A percentile compares a stretch with the other conserved stretches of the same genome.
Evolutionary conservation across 1,284 basidiomycete genomes (phyloP).

Genomic region (Cutaneotrichosporon spelunceum): DNA sequence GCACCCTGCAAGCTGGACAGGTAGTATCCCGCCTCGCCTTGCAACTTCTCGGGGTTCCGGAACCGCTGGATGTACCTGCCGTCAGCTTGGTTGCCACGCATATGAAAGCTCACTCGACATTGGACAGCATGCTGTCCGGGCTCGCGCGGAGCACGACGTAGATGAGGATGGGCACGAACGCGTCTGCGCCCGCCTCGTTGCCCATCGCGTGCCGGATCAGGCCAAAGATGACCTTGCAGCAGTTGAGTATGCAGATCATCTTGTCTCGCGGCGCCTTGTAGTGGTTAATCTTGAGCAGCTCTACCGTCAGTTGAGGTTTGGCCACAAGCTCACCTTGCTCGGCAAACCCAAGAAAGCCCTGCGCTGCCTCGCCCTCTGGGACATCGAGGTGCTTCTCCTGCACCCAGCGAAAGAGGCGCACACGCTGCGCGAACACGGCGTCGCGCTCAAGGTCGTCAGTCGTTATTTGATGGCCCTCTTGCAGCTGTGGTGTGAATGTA

Average conservation of each 20-base stretch:
- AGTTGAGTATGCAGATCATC: constrained; percentile 94
- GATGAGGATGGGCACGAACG: constrained; percentile 92
- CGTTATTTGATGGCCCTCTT: constrained; percentile 67
- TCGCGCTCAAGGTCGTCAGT: constrained; percentile 95
- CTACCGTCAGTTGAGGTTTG: constrained; percentile 52
- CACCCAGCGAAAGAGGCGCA: constrained; percentile 86
- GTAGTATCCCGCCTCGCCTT: constrained; percentile 96
- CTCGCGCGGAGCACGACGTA: constrained; percentile 91
- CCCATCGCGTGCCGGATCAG: constrained; percentile 74
- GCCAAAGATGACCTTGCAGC: constrained; percentile 99
- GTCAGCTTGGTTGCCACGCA: neutral
- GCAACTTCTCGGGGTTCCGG: constrained; percentile 79
- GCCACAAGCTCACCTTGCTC: constrained; percentile 66
- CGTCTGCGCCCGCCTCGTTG: constrained; percentile 68
- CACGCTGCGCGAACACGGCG: constrained; percentile 83
- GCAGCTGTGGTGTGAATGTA: constrained; percentile 81
- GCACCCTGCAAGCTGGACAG: constrained; percentile 89
- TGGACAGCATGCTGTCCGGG: constrained; percentile 87
- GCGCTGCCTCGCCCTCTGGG: constrained; percentile 51
- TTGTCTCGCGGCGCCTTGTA: constrained; percentile 99
- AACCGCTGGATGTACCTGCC: constrained; percentile 91
- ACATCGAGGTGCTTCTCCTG: constrained; percentile 85
- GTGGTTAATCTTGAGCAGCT: constrained; percentile 93
- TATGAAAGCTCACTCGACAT: constrained; percentile 76
- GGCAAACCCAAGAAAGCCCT: constrained; percentile 90